Evolutionary conservation across 208 protist species (phyloP), one percentile per base, ranked within the genome.

Genomic region (Trypanosoma conorhini): DNA sequence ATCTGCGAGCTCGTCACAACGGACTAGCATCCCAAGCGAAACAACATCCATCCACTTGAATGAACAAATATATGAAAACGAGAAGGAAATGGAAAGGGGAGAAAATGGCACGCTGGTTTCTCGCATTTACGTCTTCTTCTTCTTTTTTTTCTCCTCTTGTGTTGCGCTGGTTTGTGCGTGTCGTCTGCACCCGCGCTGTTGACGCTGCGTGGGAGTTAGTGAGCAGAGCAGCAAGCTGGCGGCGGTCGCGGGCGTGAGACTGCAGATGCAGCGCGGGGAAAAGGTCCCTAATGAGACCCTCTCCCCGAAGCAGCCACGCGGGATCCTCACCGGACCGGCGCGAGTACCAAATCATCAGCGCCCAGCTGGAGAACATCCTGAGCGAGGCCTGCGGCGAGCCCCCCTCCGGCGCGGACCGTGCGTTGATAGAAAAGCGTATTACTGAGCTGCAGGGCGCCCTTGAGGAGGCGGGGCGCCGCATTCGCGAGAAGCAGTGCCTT

Each of bases 341-440:
- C 2, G 78, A 84, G 46, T 92, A 87, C 50, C 67, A 67, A 38
- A 67, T 63, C 12, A 88, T 89, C 61, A 80, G 80, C 0, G 76
- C 74, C 3, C 87, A 96, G 72, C 71, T 96, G 33, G 73, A 82
- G 30, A 80, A 77, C 15, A 71, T 93, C 22, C 59, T 96, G 30
- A 71, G 80, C 8, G 81, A 82, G 19, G 88, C 87, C 0, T 85
- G 81, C n/a, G 70, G 70, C 21, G 79, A 92, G 28, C 73, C 77
- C 12, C 91, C 87, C 3, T 48, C 50, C 0, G 82, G 81, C 17
- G 82, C 88, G n/a, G 61, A 80, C 54, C 74, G 64, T 0, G 66
- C 75, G 0, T 79, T 83, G 31, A 80, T 93, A 8, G 81, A 91
- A 62, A 79, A 67, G 24, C 86, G 86, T 61, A 85, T 96, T 33